Evolutionary conservation across 2,329 filamentous ascomycete species (phyloP).

Genomic region (Pyrenochaeta sp.): DNA sequence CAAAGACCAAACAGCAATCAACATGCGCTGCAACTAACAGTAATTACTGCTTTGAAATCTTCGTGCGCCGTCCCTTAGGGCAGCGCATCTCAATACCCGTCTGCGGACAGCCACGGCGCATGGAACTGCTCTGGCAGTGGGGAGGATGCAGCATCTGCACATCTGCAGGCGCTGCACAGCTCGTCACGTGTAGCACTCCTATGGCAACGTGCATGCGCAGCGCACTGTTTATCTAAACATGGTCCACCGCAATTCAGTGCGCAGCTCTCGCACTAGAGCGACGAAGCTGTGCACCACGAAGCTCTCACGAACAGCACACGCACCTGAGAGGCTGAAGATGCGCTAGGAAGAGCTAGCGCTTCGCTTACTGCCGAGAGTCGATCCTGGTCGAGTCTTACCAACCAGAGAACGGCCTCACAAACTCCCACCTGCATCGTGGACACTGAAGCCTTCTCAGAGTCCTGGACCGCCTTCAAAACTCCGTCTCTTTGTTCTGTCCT

Average conservation of each 20-base stretch:
- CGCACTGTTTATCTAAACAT: background rate
- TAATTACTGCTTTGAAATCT: background rate
- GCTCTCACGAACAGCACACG: slow-evolving; percentile 29
- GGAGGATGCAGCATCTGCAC: background rate
- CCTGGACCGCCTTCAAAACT: slow-evolving; percentile 9
- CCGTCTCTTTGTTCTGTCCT: slow-evolving; percentile 14
- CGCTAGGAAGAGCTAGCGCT: slow-evolving; percentile 10
- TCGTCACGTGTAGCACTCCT: background rate
- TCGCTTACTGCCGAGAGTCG: background rate
- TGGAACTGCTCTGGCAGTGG: background rate
- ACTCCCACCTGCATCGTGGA: slow-evolving; percentile 14
- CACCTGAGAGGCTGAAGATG: slow-evolving; percentile 7
- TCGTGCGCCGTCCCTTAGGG: background rate
- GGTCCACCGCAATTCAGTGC: background rate
- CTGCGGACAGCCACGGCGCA: slow-evolving; percentile 10
- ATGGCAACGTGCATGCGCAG: background rate
- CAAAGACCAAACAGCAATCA: background rate
- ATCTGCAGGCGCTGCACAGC: background rate
- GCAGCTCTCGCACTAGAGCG: background rate
- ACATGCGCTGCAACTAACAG: background rate
- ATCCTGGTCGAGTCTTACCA: slow-evolving; percentile 19
- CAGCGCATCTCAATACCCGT: background rate
- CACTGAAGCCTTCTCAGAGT: slow-evolving; percentile 1
- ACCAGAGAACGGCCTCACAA: slow-evolving; percentile 18
- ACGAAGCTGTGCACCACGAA: slow-evolving; percentile 15